Percentiles rank a stretch among this genome's conserved stretches.
Conservation (phyloP, 208 protist genomes). For the Angomonas ambiguus region DNA sequence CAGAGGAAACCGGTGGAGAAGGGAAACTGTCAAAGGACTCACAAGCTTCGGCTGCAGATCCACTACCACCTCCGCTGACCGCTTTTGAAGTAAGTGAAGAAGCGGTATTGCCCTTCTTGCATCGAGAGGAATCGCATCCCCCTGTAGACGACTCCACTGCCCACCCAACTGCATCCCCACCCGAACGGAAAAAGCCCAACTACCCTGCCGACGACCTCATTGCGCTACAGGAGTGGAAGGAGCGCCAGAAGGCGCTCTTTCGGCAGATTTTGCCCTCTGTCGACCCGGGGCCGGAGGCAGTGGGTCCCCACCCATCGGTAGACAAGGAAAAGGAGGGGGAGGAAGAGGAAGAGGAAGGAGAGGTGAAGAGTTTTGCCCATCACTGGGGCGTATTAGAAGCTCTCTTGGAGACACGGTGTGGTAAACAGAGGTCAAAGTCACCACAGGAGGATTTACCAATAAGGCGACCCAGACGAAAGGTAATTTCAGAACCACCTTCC, state of each 20-base stretch:
- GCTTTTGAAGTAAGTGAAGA: background rate
- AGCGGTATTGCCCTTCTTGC: background rate
- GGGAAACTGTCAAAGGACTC: background rate
- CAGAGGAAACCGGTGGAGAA: background rate
- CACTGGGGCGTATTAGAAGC: slow-evolving; percentile 73
- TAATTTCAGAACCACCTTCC: background rate
- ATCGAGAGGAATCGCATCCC: background rate
- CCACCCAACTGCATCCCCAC: background rate
- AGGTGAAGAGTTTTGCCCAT: slow-evolving; percentile 29
- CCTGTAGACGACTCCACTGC: background rate
- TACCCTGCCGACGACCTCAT: slow-evolving; percentile 52
- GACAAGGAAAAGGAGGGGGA: background rate
- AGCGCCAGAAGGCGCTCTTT: slow-evolving; percentile 45
- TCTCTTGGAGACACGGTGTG: slow-evolving; percentile 52
- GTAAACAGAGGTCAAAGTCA: background rate
- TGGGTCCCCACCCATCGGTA: no score
- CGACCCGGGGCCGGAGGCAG: no score
- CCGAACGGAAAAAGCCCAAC: background rate
- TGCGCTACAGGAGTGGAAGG: slow-evolving; percentile 53
- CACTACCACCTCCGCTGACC: background rate
- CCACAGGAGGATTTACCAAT: background rate
- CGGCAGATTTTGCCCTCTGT: slow-evolving; percentile 19
- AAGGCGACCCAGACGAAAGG: background rate
- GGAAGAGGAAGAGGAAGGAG: background rate
- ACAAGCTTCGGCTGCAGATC: background rate